Evolutionary conservation across 768 basidiomycete species (phyloP).

Genomic region (Mycena vulgaris): DNA sequence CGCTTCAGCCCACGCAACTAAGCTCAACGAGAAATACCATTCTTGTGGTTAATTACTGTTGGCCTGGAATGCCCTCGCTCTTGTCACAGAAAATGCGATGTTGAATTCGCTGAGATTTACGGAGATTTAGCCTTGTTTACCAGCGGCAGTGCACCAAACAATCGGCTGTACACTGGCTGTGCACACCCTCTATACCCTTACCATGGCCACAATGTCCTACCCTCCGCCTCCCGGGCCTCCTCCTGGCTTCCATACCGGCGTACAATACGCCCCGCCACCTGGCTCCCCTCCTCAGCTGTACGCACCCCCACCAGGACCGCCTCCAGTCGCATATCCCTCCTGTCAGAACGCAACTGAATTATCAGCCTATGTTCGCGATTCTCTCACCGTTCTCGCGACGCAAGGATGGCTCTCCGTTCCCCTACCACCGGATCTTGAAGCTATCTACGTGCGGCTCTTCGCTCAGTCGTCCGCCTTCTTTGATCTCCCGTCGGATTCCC

Average conservation of each 20-base stretch:
- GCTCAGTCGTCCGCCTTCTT: constrained; percentile 30
- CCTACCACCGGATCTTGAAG: constrained; percentile 32
- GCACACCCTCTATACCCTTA: background rate
- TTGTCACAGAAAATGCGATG: too few species aligned
- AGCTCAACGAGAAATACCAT: too few species aligned
- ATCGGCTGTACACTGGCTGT: background rate
- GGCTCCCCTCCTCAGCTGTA: constrained; percentile 22
- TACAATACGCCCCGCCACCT: constrained; percentile 5
- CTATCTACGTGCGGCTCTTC: constrained; percentile 26
- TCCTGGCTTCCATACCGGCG: constrained; percentile 2
- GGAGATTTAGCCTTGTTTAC: background rate
- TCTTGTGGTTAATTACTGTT: too few species aligned
- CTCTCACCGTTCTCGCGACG: constrained; percentile 19
- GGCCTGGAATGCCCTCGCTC: too few species aligned
- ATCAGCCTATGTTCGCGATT: constrained; percentile 14
- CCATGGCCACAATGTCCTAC: constrained; percentile 17
- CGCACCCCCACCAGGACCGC: constrained; percentile 25
- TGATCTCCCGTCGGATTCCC: constrained; percentile 18
- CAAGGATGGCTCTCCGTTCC: constrained; percentile 35
- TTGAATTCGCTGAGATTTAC: too few species aligned
- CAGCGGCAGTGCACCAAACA: background rate
- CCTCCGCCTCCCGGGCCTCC: constrained; percentile 16
- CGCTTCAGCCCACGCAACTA: too few species aligned
- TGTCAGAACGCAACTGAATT: constrained; percentile 25
- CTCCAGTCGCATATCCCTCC: constrained; percentile 6